A percentile compares a stretch with the other conserved stretches of the same genome.
Evolutionary conservation across 2,329 filamentous ascomycete genomes (phyloP).

Genomic region (Davidsoniella eucalypti): DNA sequence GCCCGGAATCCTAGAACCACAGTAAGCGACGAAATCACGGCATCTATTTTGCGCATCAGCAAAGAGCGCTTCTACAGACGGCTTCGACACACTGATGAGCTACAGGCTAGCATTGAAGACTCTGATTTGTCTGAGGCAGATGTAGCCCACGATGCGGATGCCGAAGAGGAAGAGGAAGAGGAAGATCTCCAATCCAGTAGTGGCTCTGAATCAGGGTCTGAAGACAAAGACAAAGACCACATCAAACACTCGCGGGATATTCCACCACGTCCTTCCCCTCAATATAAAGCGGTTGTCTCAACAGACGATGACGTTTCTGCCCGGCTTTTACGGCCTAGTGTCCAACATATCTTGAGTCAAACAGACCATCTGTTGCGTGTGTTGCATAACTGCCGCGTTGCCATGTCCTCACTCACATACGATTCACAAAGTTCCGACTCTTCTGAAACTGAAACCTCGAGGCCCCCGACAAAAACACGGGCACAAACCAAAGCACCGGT

Average conservation of each 20-base stretch:
- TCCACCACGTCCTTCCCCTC: constrained; percentile 9
- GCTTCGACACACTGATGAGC: not conserved
- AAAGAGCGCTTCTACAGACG: constrained; percentile 4
- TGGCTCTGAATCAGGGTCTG: not conserved
- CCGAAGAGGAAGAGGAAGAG: not conserved
- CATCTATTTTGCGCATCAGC: constrained; percentile 3
- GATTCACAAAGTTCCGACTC: constrained; percentile 11
- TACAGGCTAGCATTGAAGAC: constrained; percentile 7
- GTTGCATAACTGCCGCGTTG: constrained; percentile 48
- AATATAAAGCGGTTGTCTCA: constrained; percentile 37
- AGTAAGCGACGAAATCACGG: constrained; percentile 9
- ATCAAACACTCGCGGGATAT: too few relatives aligned
- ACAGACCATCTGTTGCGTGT: constrained; percentile 54
- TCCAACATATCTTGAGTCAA: constrained; percentile 52
- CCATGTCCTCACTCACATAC: constrained; percentile 13
- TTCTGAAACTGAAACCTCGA: not conserved
- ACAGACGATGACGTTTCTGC: constrained; percentile 55
- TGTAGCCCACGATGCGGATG: not conserved
- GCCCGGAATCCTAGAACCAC: not conserved
- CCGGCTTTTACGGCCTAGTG: constrained; percentile 46
- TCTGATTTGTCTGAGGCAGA: constrained; percentile 1
- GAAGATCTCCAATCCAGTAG: not conserved
- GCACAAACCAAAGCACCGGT: not conserved
- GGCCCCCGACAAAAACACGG: not conserved
- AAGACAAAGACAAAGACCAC: not conserved